These are phyloP conservation scores for Ormosia emarginata DNA, from an alignment of 306 rosid genomes.

Conservation along the genomic window DNA sequence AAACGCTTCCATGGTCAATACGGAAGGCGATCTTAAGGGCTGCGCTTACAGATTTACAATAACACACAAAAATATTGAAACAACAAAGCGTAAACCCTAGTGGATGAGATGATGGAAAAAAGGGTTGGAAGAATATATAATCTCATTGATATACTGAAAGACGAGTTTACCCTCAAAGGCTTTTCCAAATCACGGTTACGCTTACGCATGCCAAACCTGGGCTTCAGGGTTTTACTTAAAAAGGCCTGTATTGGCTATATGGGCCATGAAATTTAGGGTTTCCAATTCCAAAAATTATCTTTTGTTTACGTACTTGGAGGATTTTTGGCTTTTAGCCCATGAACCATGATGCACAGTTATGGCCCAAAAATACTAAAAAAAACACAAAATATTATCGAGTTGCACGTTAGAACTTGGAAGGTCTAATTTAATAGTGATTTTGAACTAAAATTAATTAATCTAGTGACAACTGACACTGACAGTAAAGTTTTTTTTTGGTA, in stretches of 20 bases:
- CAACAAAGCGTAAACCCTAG: background rate
- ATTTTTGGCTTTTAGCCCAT: background rate
- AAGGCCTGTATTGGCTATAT: background rate
- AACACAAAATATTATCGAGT: too few species aligned
- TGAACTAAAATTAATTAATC: too few species aligned
- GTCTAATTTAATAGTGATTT: too few species aligned
- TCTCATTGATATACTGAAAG: background rate
- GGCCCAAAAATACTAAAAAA: too few species aligned
- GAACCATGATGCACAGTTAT: too few species aligned
- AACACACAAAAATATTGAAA: background rate
- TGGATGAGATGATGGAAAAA: background rate
- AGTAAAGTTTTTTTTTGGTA: too few species aligned
- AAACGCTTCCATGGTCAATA: conserved; percentile 56
- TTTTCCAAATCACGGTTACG: background rate
- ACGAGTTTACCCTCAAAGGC: background rate
- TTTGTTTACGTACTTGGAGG: too few species aligned
- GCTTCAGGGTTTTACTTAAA: too few species aligned
- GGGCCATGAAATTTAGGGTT: background rate
- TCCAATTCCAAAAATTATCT: background rate
- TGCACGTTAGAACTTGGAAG: too few species aligned
- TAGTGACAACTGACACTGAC: too few species aligned
- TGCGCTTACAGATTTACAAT: conserved; percentile 23
- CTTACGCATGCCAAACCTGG: too few species aligned
- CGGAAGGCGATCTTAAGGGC: conserved; percentile 92
- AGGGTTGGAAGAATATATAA: background rate